Percentiles rank a stretch among this genome's conserved stretches.
phyloP scores from a whole-genome alignment of 23 red algal genomes.

The Gracilaria vermiculophylla region DNA sequence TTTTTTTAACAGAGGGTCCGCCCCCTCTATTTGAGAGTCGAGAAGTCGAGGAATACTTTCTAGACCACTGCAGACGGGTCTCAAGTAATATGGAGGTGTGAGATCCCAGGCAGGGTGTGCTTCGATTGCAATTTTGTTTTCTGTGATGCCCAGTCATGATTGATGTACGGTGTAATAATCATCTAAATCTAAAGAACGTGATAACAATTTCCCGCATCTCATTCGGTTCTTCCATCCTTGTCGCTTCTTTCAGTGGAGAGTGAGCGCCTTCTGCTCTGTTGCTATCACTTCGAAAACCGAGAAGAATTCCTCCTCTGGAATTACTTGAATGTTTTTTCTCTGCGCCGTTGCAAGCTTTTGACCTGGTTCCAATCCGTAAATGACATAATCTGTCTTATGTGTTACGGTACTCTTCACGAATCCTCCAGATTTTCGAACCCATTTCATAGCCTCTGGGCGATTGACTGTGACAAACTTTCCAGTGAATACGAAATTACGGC shows the following conservation, averaged over 20 bases:
- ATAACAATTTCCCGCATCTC: neutral
- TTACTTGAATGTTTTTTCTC: constrained; percentile 17
- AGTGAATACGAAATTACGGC: constrained; percentile 68
- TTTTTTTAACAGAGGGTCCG: no score
- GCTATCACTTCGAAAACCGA: constrained; percentile 21
- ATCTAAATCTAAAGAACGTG: neutral
- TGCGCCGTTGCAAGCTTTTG: constrained; percentile 58
- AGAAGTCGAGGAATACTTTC: neutral
- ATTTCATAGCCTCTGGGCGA: constrained; percentile 42
- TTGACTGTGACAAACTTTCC: constrained; percentile 44
- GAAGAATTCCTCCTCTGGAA: constrained; percentile 56
- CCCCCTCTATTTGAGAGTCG: neutral
- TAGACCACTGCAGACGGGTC: neutral
- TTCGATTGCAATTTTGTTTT: neutral
- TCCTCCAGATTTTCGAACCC: constrained; percentile 41
- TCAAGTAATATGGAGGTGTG: neutral
- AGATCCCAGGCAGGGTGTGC: neutral
- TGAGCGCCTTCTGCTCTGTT: neutral
- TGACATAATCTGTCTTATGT: constrained; percentile 65
- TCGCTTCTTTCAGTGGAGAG: neutral
- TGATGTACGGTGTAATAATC: no score
- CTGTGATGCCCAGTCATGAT: no score
- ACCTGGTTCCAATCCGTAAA: constrained; percentile 58
- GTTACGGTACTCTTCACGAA: constrained; percentile 35
- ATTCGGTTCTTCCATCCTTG: neutral